phyloP scores from a whole-genome alignment of 139 green algal genomes.

The Coccomyxa sp. region DNA sequence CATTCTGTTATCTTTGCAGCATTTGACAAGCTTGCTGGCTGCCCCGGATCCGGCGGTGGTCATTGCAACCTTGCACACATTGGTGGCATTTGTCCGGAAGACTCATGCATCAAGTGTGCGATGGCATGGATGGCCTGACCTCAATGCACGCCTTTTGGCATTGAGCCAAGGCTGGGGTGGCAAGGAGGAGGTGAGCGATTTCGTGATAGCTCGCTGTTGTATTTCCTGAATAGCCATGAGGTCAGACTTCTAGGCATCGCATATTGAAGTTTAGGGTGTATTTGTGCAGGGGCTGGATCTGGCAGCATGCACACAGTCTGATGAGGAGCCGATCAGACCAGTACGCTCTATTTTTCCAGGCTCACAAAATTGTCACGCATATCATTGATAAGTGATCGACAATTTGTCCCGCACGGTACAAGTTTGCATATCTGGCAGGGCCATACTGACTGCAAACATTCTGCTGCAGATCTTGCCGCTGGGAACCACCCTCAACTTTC shows the following conservation, averaged over 20 bases:
- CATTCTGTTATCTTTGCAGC: slow-evolving; percentile 32
- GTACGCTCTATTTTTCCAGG: neutral
- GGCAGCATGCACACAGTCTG: slow-evolving; percentile 31
- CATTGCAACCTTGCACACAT: slow-evolving; percentile 50
- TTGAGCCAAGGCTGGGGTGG: slow-evolving; percentile 76
- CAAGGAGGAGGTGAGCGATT: slow-evolving; percentile 60
- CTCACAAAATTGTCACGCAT: no score
- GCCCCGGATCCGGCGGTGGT: slow-evolving; percentile 60
- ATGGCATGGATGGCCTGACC: slow-evolving; percentile 49
- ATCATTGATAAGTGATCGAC: no score
- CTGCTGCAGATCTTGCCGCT: slow-evolving; percentile 29
- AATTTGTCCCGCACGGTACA: neutral
- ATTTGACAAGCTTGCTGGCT: slow-evolving; percentile 70
- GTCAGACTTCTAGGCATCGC: no score
- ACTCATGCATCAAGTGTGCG: slow-evolving; percentile 56
- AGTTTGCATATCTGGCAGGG: no score
- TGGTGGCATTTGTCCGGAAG: slow-evolving; percentile 74
- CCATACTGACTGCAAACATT: neutral
- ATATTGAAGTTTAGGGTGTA: no score
- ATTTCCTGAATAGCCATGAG: neutral
- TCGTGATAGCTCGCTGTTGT: neutral
- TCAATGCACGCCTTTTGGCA: slow-evolving; percentile 63
- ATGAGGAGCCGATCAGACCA: slow-evolving; percentile 8
- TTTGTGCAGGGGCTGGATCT: slow-evolving; percentile 62
- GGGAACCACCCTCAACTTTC: slow-evolving; percentile 59